Base-by-base conservation (phyloP, 2,329 filamentous ascomycete genomes). In the Aulographum hederae region DNA sequence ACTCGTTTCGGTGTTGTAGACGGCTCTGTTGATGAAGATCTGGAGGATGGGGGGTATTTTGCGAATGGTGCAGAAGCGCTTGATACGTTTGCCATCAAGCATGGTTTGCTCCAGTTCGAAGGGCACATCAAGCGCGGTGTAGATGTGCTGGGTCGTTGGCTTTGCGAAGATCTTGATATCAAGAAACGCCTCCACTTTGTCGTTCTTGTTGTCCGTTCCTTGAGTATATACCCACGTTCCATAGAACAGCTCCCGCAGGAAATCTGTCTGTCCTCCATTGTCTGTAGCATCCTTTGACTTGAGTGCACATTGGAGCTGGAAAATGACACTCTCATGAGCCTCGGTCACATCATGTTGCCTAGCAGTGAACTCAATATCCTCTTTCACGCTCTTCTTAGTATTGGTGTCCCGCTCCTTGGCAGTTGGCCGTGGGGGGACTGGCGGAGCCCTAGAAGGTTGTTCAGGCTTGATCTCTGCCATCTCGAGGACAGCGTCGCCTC, bases 321-420 rank as follows among this genome's bases (percentile, higher is more conserved):
- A 84, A 36, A 94, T 70, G 17, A 93, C 79, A 44, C 86, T 89
- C 36, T 82, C 82, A 58, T 94, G 85, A 28, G 94, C 86, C 53
- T 98, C 89, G 10, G 84, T 84, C 4, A 94, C 86, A 53, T 98
- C 89, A 54, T 98, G 85, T 47, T 98, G 89, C 31, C 46, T 46
- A 20, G 81, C 67, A 13, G 66, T 67, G 26, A 67, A 59, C 41
- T 72, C 62, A 4, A 70, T 60, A 33, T 65, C 34, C 8, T 18
- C 3, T 37, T 6, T 34, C 33, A 18, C 6, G 12, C 17, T 17
- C 33, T 50, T 50, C 36, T 52, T 42, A 4, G 41, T 41, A 23
- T 55, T 48, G 11, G 41, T 26, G 33, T 51, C 43, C n/a, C n/a
- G n/a, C n/a, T n/a, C n/a, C n/a, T n/a, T n/a, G 4, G 49, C 37